Conservation (phyloP, 257 asterid genomes). For the Sherardia arvensis region DNA sequence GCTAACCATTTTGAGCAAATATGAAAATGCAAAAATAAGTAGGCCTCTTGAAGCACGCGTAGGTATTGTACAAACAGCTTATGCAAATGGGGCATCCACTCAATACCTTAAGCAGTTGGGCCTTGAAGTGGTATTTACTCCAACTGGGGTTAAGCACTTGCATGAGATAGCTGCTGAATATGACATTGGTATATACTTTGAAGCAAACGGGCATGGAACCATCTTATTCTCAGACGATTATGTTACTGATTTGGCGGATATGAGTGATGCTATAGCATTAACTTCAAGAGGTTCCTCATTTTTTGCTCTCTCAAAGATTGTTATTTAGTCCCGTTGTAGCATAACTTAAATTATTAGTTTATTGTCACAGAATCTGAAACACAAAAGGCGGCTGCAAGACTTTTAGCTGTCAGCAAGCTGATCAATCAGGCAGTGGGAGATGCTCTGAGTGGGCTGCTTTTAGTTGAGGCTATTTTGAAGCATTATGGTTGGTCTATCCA, state of each 20-base stretch:
- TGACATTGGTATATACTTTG: slow-evolving; percentile 87
- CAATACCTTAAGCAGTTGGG: slow-evolving; percentile 69
- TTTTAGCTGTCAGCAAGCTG: slow-evolving; percentile 68
- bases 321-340: background rate
- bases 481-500: slow-evolving; percentile 68
- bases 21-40: slow-evolving; percentile 30
- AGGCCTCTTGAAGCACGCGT: slow-evolving; percentile 36
- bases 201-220: slow-evolving; percentile 99
- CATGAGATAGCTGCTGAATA: slow-evolving; percentile 87
- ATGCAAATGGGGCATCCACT: slow-evolving; percentile 97
- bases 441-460: slow-evolving; percentile 70
- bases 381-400: slow-evolving; percentile 69
- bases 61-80: slow-evolving; percentile 90
- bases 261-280: slow-evolving; percentile 35
- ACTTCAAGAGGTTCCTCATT: slow-evolving; percentile 49
- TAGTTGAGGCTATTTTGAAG: slow-evolving; percentile 78
- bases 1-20: slow-evolving; percentile 37
- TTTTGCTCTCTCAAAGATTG: slow-evolving; percentile 5
- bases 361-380: slow-evolving; percentile 54
- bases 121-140: slow-evolving; percentile 70
- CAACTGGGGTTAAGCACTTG: slow-evolving; percentile 88
- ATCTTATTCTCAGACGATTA: slow-evolving; percentile 69
- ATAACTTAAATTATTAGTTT: slow-evolving; percentile 1
- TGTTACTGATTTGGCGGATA: slow-evolving; percentile 47
- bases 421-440: slow-evolving; percentile 97